A percentile compares a stretch with the other conserved stretches of the same genome.
Evolutionary conservation across 2,329 filamentous ascomycete genomes (phyloP).

Genomic region (Colletotrichum spaethianum): DNA sequence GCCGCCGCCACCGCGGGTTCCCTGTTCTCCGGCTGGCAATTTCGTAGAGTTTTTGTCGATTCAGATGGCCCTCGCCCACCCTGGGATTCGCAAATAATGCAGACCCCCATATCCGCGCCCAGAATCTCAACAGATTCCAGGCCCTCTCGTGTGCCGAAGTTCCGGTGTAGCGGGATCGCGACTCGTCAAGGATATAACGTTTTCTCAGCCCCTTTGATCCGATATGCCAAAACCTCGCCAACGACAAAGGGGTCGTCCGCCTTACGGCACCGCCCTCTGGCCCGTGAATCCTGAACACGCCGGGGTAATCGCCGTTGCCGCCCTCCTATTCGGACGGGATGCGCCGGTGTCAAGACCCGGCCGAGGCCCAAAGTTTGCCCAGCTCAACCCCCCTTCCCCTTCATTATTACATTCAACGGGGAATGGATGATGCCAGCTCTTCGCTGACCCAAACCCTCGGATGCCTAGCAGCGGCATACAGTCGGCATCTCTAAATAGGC

Average conservation of each 20-base stretch:
- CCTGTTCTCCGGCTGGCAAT: not conserved
- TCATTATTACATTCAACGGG: not conserved
- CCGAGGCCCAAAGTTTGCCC: not conserved
- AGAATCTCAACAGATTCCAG: not conserved
- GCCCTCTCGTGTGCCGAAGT: not conserved
- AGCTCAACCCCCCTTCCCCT: not conserved
- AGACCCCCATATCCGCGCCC: not conserved
- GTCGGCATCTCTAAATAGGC: not conserved
- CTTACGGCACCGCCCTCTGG: not conserved
- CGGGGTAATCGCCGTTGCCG: slow-evolving; percentile 28
- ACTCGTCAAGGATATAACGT: not conserved
- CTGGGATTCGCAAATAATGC: not conserved
- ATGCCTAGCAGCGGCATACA: slow-evolving; percentile 7
- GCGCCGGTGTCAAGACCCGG: slow-evolving; percentile 9
- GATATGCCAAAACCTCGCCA: not conserved
- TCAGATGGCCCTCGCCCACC: not conserved
- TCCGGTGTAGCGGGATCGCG: not conserved
- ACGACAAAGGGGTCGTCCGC: not conserved
- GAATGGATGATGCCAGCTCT: slow-evolving; percentile 23
- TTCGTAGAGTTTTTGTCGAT: slow-evolving; percentile 7
- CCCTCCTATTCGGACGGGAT: slow-evolving; percentile 14
- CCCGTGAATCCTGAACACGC: slow-evolving; percentile 8
- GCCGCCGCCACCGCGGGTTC: slow-evolving; percentile 1
- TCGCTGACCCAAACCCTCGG: slow-evolving; percentile 20
- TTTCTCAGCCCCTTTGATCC: not conserved